These are phyloP conservation scores for Leccinum longicurvipes DNA, from an alignment of 768 basidiomycete genomes.

Conservation along the genomic window DNA sequence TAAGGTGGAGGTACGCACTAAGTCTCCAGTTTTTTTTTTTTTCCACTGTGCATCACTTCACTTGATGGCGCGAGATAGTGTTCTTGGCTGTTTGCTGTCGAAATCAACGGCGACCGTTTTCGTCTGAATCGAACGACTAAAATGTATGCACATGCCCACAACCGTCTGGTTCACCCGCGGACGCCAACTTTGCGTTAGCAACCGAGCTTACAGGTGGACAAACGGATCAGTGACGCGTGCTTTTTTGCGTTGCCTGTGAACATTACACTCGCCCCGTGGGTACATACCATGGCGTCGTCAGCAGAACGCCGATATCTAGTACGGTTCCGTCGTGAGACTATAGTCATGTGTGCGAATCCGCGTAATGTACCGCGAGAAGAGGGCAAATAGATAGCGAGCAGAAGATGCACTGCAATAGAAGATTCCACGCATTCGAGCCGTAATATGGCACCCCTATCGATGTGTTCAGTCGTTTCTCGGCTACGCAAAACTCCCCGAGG, in stretches of 20 bases:
- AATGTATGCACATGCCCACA: neutral
- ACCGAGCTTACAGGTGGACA: neutral
- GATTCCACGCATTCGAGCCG: neutral
- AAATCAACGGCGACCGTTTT: neutral
- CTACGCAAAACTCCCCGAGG: neutral
- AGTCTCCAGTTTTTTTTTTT: too few species aligned
- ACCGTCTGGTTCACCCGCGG: neutral
- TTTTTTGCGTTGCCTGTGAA: neutral
- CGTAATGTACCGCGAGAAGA: neutral
- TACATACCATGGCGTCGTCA: neutral
- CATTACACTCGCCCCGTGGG: neutral
- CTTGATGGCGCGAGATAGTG: neutral
- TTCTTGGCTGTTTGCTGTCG: neutral
- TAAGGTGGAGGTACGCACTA: too few species aligned
- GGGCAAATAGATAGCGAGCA: neutral
- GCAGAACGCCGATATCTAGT: neutral
- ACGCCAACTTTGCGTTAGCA: neutral
- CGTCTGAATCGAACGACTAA: neutral
- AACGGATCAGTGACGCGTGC: neutral
- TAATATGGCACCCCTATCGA: neutral
- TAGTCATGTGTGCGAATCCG: neutral
- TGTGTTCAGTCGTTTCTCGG: too few species aligned
- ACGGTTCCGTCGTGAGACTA: neutral
- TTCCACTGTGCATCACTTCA: too few species aligned
- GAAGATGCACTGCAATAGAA: neutral